Evolutionary conservation across 1,139 yeast species (phyloP), one percentile per base, ranked within the genome.

Genomic region (Yamadazyma conglobata): DNA sequence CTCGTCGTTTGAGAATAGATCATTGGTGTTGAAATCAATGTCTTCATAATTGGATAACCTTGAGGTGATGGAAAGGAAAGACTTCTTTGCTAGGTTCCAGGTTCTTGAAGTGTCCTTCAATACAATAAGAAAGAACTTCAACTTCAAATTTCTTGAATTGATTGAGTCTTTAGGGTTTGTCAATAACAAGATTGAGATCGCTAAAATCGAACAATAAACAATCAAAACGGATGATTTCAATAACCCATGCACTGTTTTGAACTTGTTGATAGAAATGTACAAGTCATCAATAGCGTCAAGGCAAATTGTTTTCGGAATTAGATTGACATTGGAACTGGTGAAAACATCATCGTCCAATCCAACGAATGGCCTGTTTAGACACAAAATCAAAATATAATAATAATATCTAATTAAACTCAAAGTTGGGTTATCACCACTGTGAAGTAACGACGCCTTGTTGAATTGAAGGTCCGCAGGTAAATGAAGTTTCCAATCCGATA

Each of bases 331-430:
- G 2, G 34, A 19, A 8, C 33, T 35, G 10, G 33, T 31, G 30
- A 42, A 42, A 19, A 28, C 28, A 7, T 33, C 36, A 25, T 41
- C 44, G 23, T 37, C 41, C 20, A 44, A 32, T 4, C 46, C 48
- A 26, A 78, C 65, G 44, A 77, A 77, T 2, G 83, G 83, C 26
- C 80, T 60, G 47, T 77, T 77, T 30, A 77, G 63, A 37, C 81
- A 76, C 15, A 77, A 56, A 6, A 73, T 51, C 5, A 76, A 64
- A 25, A 77, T 71, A 44, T 76, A 77, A 46, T 77, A 78, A 46
- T 74, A 76, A 47, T 74, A 77, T 43, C 80, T 58, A 21, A 76
- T 69, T 33, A 75, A 63, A 35, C 75, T 61, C 14, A 70, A 50
- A 22, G 77, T 56, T 34, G 79, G 70, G 50, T 73, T 55, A 53